Percentiles rank a stretch among this genome's conserved stretches.
Evolutionary conservation across 257 asterid species (phyloP).

Genomic region (Avicennia marina): DNA sequence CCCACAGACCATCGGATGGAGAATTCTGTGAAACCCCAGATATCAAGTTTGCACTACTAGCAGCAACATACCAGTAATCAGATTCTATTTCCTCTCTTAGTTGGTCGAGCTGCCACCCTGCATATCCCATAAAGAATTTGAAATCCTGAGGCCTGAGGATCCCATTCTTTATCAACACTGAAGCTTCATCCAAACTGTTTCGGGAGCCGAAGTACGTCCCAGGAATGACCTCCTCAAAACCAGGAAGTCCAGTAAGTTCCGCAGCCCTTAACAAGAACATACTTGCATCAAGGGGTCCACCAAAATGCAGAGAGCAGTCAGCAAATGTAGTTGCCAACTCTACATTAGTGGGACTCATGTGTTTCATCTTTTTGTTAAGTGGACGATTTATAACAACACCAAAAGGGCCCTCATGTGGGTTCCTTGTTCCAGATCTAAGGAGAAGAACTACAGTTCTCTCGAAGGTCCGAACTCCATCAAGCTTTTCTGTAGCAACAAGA

Average conservation of each 20-base stretch:
- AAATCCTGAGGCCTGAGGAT: slow-evolving; percentile 64
- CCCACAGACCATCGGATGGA: slow-evolving; percentile 72
- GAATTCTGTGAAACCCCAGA: slow-evolving; percentile 45
- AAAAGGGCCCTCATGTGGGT: slow-evolving; percentile 88
- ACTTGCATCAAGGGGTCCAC: slow-evolving; percentile 96
- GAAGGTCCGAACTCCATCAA: slow-evolving; percentile 79
- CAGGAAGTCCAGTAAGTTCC: slow-evolving; percentile 39
- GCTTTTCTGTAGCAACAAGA: slow-evolving; percentile 89
- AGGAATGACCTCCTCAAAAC: slow-evolving; percentile 71
- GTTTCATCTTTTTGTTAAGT: slow-evolving; percentile 70
- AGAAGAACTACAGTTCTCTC: slow-evolving; percentile 88
- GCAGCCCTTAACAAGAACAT: slow-evolving; percentile 62
- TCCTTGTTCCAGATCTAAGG: slow-evolving; percentile 78
- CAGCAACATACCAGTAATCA: slow-evolving; percentile 82
- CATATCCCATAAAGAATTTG: slow-evolving; percentile 86
- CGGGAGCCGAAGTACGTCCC: slow-evolving; percentile 83
- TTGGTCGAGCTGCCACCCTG: slow-evolving; percentile 95
- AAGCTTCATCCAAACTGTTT: slow-evolving; percentile 72
- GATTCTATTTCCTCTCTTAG: slow-evolving; percentile 74
- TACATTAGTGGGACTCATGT: slow-evolving; percentile 68
- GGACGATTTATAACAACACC: slow-evolving; percentile 86
- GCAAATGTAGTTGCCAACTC: slow-evolving; percentile 80
- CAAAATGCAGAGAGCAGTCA: slow-evolving; percentile 77
- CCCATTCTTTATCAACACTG: slow-evolving; percentile 64
- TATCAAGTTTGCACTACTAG: slow-evolving; percentile 76